These are phyloP conservation scores for Lunasporangiospora selenospora DNA, from an alignment of 192 early-diverging fungal genomes.

Conservation along the genomic window DNA sequence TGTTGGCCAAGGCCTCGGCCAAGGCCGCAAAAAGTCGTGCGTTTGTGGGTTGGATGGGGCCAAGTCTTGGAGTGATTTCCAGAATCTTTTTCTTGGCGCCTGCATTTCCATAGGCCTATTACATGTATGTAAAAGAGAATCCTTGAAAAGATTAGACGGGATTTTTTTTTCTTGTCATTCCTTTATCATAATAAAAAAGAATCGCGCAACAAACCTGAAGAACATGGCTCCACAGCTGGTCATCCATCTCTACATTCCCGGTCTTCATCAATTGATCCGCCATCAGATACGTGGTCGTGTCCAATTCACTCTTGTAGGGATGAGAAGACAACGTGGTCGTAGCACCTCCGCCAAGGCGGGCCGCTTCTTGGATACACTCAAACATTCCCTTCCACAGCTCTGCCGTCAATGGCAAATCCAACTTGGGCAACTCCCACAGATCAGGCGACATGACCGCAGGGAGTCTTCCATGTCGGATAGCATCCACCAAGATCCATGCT, in stretches of 20 bases:
- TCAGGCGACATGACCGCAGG: conserved; percentile 35
- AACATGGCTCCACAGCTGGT: conserved; percentile 31
- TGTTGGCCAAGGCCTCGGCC: conserved; percentile 26
- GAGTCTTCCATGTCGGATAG: conserved; percentile 37
- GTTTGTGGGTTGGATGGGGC: not conserved
- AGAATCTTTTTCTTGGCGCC: conserved; percentile 6
- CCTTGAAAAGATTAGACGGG: not conserved
- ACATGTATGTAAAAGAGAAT: not conserved
- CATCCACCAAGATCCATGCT: conserved; percentile 23
- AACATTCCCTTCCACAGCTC: conserved; percentile 40
- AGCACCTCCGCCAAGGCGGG: not conserved
- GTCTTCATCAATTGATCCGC: conserved; percentile 26
- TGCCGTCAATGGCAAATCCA: conserved; percentile 16
- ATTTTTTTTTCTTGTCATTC: no score
- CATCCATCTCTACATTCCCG: conserved; percentile 22
- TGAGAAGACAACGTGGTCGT: no score
- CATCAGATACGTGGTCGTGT: conserved; percentile 25
- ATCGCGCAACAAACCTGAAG: conserved; percentile 9
- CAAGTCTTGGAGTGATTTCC: conserved; percentile 11
- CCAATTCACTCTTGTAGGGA: conserved; percentile 10
- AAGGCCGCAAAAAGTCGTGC: conserved; percentile 9
- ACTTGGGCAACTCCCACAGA: conserved; percentile 41
- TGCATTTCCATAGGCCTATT: conserved; percentile 29
- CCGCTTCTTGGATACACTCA: conserved; percentile 14
- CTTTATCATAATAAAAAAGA: not conserved